Evolutionary conservation across 352 stramenopile genomes (phyloP).

Genomic region (Globisporangium iwayamae): DNA sequence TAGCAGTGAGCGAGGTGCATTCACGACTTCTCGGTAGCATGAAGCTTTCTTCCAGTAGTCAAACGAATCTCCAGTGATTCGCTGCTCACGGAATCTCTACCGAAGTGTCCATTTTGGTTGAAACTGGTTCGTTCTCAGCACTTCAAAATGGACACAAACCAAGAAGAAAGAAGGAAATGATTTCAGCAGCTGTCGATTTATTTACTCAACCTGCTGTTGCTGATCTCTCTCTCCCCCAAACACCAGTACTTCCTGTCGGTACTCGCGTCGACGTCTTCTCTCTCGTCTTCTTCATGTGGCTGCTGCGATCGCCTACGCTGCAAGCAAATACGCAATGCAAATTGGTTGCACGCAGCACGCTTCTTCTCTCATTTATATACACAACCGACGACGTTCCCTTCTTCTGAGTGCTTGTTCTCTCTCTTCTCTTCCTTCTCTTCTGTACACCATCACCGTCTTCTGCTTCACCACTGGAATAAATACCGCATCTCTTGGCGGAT

Average conservation of each 20-base stretch:
- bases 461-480: constrained; percentile 13
- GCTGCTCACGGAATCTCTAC: too few relatives aligned
- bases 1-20: too few relatives aligned
- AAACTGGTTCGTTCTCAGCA: too few relatives aligned
- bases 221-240: background rate
- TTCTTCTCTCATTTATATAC: constrained; percentile 3
- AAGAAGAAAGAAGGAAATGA: background rate
- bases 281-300: background rate
- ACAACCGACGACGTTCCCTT: background rate
- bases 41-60: too few relatives aligned
- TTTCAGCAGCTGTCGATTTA: background rate
- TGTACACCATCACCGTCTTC: constrained; percentile 7
- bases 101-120: too few relatives aligned
- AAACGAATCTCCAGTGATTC: too few relatives aligned
- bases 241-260: constrained; percentile 6
- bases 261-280: background rate
- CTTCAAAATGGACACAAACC: too few relatives aligned
- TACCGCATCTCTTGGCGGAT: constrained; percentile 13
- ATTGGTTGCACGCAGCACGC: background rate
- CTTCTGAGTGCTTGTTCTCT: constrained; percentile 5
- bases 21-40: too few relatives aligned
- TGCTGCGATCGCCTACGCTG: background rate
- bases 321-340: background rate
- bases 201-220: background rate
- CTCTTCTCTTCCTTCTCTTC: constrained; percentile 9